phyloP scores from a whole-genome alignment of 768 basidiomycete species.

The Leccinum truebloodii region DNA sequence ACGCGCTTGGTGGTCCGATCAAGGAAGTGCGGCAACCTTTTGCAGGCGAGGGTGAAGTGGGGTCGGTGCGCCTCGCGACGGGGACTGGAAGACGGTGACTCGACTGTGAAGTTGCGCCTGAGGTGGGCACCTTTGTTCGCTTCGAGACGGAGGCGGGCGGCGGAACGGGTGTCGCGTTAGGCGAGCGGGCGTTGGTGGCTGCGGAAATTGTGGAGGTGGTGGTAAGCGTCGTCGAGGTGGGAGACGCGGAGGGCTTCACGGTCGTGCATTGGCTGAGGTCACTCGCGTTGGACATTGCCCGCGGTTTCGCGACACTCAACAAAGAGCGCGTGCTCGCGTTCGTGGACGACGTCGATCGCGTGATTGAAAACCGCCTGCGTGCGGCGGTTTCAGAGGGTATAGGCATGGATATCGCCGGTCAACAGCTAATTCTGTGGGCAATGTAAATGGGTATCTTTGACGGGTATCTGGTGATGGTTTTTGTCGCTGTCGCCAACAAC shows the following conservation, averaged over 20 bases:
- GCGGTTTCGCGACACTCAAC: slow-evolving; percentile 48
- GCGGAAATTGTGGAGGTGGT: slow-evolving; percentile 31
- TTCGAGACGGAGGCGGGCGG: slow-evolving; percentile 34
- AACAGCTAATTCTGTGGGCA: background rate
- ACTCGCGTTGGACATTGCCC: slow-evolving; percentile 53
- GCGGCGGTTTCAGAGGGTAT: slow-evolving; percentile 56
- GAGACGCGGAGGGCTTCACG: slow-evolving; percentile 38
- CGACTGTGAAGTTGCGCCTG: slow-evolving; percentile 37
- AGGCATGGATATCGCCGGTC: slow-evolving; percentile 23
- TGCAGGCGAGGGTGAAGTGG: slow-evolving; percentile 31
- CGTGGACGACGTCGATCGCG: slow-evolving; percentile 38
- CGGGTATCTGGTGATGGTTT: background rate
- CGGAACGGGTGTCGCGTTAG: slow-evolving; percentile 54
- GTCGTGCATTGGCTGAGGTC: slow-evolving; percentile 52
- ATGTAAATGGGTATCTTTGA: slow-evolving; percentile 19
- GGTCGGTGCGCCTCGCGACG: slow-evolving; percentile 26
- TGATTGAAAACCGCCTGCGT: slow-evolving; percentile 40
- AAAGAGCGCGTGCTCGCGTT: slow-evolving; percentile 39
- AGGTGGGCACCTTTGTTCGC: slow-evolving; percentile 39
- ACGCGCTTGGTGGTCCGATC: slow-evolving; percentile 31
- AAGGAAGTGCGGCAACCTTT: slow-evolving; percentile 30
- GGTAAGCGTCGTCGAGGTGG: slow-evolving; percentile 26
- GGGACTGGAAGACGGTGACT: slow-evolving; percentile 44
- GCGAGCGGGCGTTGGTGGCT: slow-evolving; percentile 38
- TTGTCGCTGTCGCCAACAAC: slow-evolving; percentile 21